These are phyloP conservation scores for Penicillium lividum DNA, from an alignment of 495 filamentous ascomycete species.

Conservation along the genomic window DNA sequence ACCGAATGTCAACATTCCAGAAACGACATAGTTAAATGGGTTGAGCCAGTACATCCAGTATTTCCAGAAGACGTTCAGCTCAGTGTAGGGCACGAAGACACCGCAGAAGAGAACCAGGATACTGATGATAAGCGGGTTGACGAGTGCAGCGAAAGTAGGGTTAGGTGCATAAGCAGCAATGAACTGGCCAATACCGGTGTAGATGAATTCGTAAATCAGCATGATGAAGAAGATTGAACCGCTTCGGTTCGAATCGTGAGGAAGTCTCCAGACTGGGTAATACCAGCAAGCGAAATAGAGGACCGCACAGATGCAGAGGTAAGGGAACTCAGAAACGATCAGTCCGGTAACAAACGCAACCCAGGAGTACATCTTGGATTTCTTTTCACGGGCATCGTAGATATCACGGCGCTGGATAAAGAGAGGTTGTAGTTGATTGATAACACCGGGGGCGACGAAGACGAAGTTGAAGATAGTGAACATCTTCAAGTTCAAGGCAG, in stretches of 20 bases:
- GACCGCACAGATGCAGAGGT: conserved; percentile 49
- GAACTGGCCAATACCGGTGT: conserved; percentile 61
- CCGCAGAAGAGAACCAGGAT: conserved; percentile 57
- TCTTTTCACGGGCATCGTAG: conserved; percentile 54
- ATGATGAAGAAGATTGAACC: conserved; percentile 57
- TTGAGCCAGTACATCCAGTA: conserved; percentile 79
- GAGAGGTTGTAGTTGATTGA: conserved; percentile 53
- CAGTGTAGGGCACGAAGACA: conserved; percentile 39
- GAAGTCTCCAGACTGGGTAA: conserved; percentile 34
- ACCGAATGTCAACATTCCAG: conserved; percentile 57
- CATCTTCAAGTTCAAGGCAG: conserved; percentile 31
- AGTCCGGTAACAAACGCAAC: conserved; percentile 50
- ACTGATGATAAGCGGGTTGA: conserved; percentile 56
- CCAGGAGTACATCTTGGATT: conserved; percentile 57
- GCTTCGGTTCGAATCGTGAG: conserved; percentile 34
- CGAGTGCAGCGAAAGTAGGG: conserved; percentile 54
- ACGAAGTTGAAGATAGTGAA: conserved; percentile 54
- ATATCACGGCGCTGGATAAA: conserved; percentile 55
- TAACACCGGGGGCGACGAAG: conserved; percentile 50
- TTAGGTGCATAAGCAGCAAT: conserved; percentile 59
- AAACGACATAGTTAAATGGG: conserved; percentile 70
- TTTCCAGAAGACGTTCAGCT: conserved; percentile 61
- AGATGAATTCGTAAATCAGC: conserved; percentile 55
- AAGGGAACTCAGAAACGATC: conserved; percentile 55
- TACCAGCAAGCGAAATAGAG: conserved; percentile 56